Evolutionary conservation across 441 rosid species (phyloP), one percentile per base, ranked within the genome.

Genomic region (Biscutella laevigata): DNA sequence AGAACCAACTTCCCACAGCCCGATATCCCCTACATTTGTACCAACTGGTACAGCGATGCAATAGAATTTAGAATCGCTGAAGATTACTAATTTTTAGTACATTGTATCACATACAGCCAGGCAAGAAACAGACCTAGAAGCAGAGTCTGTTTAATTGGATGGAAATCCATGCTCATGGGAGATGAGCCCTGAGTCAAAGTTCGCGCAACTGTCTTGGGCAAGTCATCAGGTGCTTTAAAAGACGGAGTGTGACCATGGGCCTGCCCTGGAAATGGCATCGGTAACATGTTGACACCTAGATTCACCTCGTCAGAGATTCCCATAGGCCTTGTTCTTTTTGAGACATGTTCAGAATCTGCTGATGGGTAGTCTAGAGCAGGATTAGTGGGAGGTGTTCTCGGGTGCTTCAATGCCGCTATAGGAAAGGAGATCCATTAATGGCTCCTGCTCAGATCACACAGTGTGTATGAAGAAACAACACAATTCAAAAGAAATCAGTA

Each of bases 131-230:
- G 41, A 90, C 96, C 98, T 74, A 91, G 71, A 62, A 91, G 86
- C 46, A 83, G 59, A 59, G 88, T 84, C 59, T 80, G 96, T 61
- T 84, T 83, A 60, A 74, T 45, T 55, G 98, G 96, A 70, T 91
- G 95, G 66, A 87, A 91, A 72, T 91, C 98, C 96, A 91, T 90
- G 88, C 95, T 90, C 89, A 79, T 82, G 12, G 94, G 92, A 66
- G 86, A 70, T 66, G 97, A 90, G 43, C 94, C 94, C 66, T 86
- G 94, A 73, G 75, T 84, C 69, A 90, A 39, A 59, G 76, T 79
- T 54, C 92, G 73, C 6, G 63, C 70, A 14, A 86, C 86, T 48
- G 70, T 36, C 77, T 79, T 86, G 22, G 97, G 95, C 75, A 90
- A 74, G 73, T 84, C 95, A 66, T 90, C 97, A 10, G 75, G 73